Percentiles rank a stretch among this genome's conserved stretches.
Evolutionary conservation across 2,329 filamentous ascomycete species (phyloP).

Genomic region (Xenoacremonium recifei): DNA sequence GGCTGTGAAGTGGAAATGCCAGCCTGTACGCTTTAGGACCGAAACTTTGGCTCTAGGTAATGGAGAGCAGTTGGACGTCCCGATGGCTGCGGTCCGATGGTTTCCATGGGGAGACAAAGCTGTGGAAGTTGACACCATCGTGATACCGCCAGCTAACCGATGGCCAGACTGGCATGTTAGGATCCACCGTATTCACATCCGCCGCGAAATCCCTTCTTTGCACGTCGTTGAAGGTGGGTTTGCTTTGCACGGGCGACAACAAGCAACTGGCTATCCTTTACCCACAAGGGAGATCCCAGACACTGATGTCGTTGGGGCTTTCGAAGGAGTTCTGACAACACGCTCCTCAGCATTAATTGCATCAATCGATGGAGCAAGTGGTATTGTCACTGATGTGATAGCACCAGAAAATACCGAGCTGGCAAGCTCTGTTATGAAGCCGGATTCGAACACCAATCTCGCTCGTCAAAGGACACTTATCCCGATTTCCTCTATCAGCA

Average conservation of each 20-base stretch:
- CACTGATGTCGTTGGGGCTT: too few relatives aligned
- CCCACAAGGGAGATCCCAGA: too few relatives aligned
- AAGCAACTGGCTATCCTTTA: background rate
- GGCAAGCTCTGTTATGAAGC: background rate
- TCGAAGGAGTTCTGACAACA: too few relatives aligned
- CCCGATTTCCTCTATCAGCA: too few relatives aligned
- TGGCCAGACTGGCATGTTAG: background rate
- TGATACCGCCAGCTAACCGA: background rate
- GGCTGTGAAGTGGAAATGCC: conserved; percentile 30
- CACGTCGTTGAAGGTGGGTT: background rate
- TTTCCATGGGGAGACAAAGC: background rate
- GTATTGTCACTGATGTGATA: background rate
- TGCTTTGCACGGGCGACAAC: background rate
- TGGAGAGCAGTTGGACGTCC: too few relatives aligned
- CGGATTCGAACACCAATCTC: background rate
- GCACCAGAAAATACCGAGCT: too few relatives aligned
- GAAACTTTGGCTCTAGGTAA: background rate
- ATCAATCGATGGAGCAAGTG: background rate
- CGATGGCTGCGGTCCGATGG: background rate
- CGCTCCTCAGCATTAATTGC: background rate
- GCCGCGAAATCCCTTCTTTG: background rate
- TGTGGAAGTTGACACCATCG: background rate
- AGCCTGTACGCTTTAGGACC: conserved; percentile 1
- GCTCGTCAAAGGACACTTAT: too few relatives aligned
- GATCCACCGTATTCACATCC: background rate